Base-by-base conservation (phyloP, 2,329 filamentous ascomycete species). In the Talaromyces verruculosus region DNA sequence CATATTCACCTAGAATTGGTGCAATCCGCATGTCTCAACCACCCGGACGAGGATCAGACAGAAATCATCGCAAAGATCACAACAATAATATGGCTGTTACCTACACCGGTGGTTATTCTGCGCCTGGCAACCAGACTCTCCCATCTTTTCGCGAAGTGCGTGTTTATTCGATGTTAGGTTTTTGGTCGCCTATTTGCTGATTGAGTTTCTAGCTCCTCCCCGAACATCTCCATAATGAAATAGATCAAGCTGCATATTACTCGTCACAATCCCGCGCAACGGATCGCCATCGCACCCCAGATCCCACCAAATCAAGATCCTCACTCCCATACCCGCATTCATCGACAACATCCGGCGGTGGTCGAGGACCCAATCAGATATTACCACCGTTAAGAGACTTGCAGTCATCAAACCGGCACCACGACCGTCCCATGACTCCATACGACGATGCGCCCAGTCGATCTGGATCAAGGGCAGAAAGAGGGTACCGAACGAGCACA, bases 221-320 rank as follows among this genome's bases (percentile, higher is more conserved):
- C 30, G 72, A 77, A 65, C 76, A 80, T 67, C 72, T 80, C 10
- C 78, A 79, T 66, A 77, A 79, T 67, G 78, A 78, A 67, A 80
- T 80, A 67, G 78, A 80, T 39, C 78, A 77, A 25, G 75, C 74
- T 13, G 71, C 77, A 67, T 78, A 75, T 67, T 72, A 72, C 64
- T 33, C 41, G 37, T 70, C 69, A 49, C 70, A 74, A 8, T 72
- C 74, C 17, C 71, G 70, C 7, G 10, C 53, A 10, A 19, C 45
- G 41, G 57, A 60, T 43, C 69, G 71, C 57, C 69, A 71, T 64
- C 71, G 72, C 59, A 71, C 71, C 55, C 74, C 73, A 66, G 75
- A 77, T 45, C 73, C 77, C 37, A 67, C 69, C 57, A 72, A 73
- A 53, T 73, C 75, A 47, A 70, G 74, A 58, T 72, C 76, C 30